Evolutionary conservation across 2,329 filamentous ascomycete genomes (phyloP).

Genomic region (Penicillium palitans): DNA sequence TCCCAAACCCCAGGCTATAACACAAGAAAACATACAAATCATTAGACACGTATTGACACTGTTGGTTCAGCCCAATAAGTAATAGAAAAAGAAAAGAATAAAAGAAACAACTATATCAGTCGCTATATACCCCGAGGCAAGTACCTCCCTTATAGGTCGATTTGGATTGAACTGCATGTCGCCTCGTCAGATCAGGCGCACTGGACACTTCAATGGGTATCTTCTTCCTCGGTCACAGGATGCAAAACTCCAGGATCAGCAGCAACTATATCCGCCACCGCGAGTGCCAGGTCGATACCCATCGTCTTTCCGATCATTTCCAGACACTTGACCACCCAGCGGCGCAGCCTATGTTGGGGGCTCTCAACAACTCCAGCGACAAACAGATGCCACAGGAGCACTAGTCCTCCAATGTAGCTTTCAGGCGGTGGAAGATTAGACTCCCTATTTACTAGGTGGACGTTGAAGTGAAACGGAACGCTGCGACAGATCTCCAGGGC

Average conservation of each 20-base stretch:
- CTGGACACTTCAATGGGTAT: slow-evolving; percentile 12
- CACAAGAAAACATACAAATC: background rate
- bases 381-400: slow-evolving; percentile 42
- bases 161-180: slow-evolving; percentile 3
- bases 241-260: slow-evolving; percentile 30
- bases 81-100: background rate
- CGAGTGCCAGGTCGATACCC: slow-evolving; percentile 42
- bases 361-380: slow-evolving; percentile 37
- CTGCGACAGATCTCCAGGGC: slow-evolving; percentile 41
- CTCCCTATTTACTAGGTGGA: slow-evolving; percentile 16
- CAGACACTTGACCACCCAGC: slow-evolving; percentile 37
- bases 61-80: background rate
- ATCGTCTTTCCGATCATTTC: slow-evolving; percentile 37
- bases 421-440: slow-evolving; percentile 25
- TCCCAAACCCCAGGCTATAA: background rate
- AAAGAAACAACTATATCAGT: background rate
- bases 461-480: slow-evolving; percentile 39
- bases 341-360: slow-evolving; percentile 27
- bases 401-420: slow-evolving; percentile 35
- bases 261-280: slow-evolving; percentile 36
- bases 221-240: slow-evolving; percentile 21
- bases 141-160: slow-evolving; percentile 1
- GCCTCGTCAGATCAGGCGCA: background rate
- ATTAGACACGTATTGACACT: background rate
- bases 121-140: background rate